Conservation (phyloP, 225 moss, liverwort and hornwort genomes). For the Lunularia cruciata region DNA sequence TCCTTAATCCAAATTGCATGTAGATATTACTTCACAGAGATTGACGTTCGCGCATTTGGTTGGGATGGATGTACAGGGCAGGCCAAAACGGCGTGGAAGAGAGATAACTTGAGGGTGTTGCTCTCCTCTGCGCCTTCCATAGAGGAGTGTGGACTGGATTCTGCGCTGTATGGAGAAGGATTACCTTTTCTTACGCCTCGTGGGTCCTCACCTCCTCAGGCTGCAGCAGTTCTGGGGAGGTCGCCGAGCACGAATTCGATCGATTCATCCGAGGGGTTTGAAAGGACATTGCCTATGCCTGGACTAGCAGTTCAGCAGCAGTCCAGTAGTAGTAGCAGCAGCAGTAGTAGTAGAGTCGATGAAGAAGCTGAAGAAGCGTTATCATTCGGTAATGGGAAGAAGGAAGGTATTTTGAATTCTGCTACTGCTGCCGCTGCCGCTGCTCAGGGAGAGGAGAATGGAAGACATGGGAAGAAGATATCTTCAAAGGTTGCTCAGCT, state of each 20-base stretch:
- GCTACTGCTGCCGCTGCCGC: neutral
- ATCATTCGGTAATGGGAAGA: constrained; percentile 3
- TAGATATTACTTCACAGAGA: too few species aligned
- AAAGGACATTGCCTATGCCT: constrained; percentile 29
- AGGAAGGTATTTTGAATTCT: constrained; percentile 9
- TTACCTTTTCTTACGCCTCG: constrained; percentile 52
- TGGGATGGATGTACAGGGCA: too few species aligned
- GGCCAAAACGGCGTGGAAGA: constrained; percentile 68
- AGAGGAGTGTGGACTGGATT: constrained; percentile 91
- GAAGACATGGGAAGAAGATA: neutral
- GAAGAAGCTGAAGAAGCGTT: constrained; percentile 26
- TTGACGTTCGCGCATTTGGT: too few species aligned
- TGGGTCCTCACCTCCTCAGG: constrained; percentile 22
- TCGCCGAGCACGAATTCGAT: constrained; percentile 29
- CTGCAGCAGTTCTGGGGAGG: constrained; percentile 10
- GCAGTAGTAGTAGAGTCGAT: constrained; percentile 6
- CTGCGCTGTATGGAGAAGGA: constrained; percentile 65
- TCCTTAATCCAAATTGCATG: too few species aligned
- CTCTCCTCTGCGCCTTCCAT: constrained; percentile 82
- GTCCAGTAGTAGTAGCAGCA: neutral
- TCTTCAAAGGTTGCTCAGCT: neutral
- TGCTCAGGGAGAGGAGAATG: neutral
- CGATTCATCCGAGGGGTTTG: constrained; percentile 17
- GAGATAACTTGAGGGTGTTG: constrained; percentile 56
- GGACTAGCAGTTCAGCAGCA: neutral